Evolutionary conservation across 1,139 yeast genomes (phyloP).

Genomic region (Yamadazyma diddensiae): DNA sequence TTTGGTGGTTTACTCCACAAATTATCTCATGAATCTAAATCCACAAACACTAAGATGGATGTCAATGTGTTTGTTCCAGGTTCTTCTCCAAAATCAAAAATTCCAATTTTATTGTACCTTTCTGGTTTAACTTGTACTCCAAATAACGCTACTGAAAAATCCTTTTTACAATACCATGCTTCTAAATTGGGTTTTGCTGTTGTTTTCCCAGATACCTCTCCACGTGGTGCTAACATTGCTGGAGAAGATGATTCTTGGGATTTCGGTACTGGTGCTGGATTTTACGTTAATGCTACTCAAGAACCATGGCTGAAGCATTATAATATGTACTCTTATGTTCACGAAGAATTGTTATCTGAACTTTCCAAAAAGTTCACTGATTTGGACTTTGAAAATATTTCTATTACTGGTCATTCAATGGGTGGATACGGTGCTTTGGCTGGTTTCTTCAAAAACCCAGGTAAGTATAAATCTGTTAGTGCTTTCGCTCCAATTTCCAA

Average conservation of each 20-base stretch:
- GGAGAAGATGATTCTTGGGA: constrained; percentile 88
- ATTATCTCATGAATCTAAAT: constrained; percentile 65
- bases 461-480: constrained; percentile 73
- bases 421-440: constrained; percentile 94
- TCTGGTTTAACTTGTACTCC: constrained; percentile 96
- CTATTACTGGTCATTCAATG: constrained; percentile 95
- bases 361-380: constrained; percentile 45
- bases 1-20: constrained; percentile 79
- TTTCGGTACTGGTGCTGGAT: constrained; percentile 95
- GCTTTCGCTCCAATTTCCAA: constrained; percentile 91
- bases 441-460: constrained; percentile 72
- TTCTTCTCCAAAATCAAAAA: constrained; percentile 29
- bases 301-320: constrained; percentile 72
- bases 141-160: constrained; percentile 92
- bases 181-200: constrained; percentile 79
- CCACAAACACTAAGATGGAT: constrained; percentile 73
- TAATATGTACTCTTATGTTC: constrained; percentile 83
- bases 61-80: constrained; percentile 82
- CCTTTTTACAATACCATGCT: constrained; percentile 81
- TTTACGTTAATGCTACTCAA: constrained; percentile 80
- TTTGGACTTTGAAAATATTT: constrained; percentile 57
- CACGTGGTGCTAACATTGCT: constrained; percentile 80
- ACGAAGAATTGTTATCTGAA: constrained; percentile 61
- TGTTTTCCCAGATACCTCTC: constrained; percentile 95
- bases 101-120: constrained; percentile 77